Conservation (phyloP, 164 flowering plant genomes). For the Vitis rotundifolia region DNA sequence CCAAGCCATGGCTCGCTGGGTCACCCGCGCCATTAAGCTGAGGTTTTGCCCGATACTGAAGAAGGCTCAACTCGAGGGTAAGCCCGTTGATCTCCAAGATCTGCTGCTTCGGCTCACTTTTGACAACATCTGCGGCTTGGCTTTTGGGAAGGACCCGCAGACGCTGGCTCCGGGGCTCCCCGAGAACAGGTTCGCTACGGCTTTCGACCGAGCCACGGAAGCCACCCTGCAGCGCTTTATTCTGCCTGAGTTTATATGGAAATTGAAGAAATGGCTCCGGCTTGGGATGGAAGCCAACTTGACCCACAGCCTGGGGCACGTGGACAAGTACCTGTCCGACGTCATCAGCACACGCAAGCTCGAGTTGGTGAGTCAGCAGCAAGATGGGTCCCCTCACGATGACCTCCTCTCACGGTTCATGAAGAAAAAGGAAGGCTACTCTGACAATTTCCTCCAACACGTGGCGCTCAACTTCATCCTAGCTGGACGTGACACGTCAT, state of each 20-base stretch:
- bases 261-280: slow-evolving; percentile 25
- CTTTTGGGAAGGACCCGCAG: slow-evolving; percentile 36
- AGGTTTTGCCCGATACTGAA: slow-evolving; percentile 32
- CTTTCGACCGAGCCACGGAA: slow-evolving; percentile 41
- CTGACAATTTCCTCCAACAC: slow-evolving; percentile 43
- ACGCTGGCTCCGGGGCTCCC: slow-evolving; percentile 34
- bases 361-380: slow-evolving; percentile 13
- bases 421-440: slow-evolving; percentile 31
- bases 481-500: slow-evolving; percentile 66
- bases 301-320: slow-evolving; percentile 20
- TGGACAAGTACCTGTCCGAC: slow-evolving; percentile 24
- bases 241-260: slow-evolving; percentile 26
- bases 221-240: slow-evolving; percentile 33
- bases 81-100: slow-evolving; percentile 35
- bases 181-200: slow-evolving; percentile 30
- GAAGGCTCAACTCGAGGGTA: slow-evolving; percentile 16
- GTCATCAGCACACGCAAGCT: slow-evolving; percentile 29
- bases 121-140: slow-evolving; percentile 38
- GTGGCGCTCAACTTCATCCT: slow-evolving; percentile 70
- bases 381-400: slow-evolving; percentile 19
- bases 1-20: slow-evolving; percentile 46
- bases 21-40: slow-evolving; percentile 30
- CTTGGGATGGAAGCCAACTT: slow-evolving; percentile 28
- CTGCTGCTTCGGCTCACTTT: slow-evolving; percentile 37
- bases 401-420: slow-evolving; percentile 35